phyloP scores from a whole-genome alignment of 2,329 filamentous ascomycete genomes.

The Aspergillus sojae region DNA sequence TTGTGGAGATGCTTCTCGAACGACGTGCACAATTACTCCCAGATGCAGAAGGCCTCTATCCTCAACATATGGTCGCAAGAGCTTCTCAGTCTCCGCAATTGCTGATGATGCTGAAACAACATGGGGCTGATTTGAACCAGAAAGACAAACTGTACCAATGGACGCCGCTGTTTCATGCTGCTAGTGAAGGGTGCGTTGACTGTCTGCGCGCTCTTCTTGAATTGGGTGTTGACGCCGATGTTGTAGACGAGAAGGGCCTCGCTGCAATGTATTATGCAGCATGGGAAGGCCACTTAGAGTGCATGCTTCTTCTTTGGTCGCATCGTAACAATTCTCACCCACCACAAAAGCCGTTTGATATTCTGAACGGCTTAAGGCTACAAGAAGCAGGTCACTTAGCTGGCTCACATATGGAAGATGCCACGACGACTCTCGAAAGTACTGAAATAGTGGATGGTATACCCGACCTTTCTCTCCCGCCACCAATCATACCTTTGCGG shows the following conservation, averaged over 20 bases:
- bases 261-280: slow-evolving; percentile 98
- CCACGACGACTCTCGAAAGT: slow-evolving; percentile 58
- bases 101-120: slow-evolving; percentile 76
- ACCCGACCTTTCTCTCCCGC: slow-evolving; percentile 85
- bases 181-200: slow-evolving; percentile 90
- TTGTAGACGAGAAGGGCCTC: slow-evolving; percentile 87
- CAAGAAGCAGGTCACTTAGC: slow-evolving; percentile 28
- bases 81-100: slow-evolving; percentile 81
- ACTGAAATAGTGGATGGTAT: slow-evolving; percentile 80
- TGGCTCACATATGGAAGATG: slow-evolving; percentile 32
- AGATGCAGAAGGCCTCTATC: slow-evolving; percentile 93
- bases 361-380: slow-evolving; percentile 37
- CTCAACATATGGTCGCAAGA: slow-evolving; percentile 93
- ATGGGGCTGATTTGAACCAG: slow-evolving; percentile 88
- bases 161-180: slow-evolving; percentile 95
- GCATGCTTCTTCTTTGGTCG: slow-evolving; percentile 79
- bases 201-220: slow-evolving; percentile 82
- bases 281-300: slow-evolving; percentile 95
- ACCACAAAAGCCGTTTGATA: slow-evolving; percentile 35
- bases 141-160: slow-evolving; percentile 95
- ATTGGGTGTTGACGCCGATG: slow-evolving; percentile 74
- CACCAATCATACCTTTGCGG: slow-evolving; percentile 91
- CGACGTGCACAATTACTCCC: slow-evolving; percentile 81
- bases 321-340: slow-evolving; percentile 28
- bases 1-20: slow-evolving; percentile 81